Evolutionary conservation across 495 filamentous ascomycete genomes (phyloP).

Genomic region (Penicillium flavigenum): DNA sequence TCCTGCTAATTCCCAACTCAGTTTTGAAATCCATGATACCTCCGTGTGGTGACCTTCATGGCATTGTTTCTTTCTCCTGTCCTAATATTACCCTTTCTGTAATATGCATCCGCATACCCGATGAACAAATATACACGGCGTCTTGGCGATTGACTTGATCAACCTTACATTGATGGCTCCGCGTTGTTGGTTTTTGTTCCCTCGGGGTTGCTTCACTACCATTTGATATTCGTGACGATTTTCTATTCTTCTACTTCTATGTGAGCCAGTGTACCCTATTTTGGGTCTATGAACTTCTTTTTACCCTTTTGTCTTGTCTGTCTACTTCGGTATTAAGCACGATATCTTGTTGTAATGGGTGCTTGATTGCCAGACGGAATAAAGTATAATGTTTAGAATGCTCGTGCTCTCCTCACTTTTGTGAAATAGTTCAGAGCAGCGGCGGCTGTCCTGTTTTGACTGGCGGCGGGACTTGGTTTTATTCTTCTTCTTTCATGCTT

Average conservation of each 20-base stretch:
- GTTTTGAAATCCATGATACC: conserved; percentile 8
- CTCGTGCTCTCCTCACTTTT: not conserved
- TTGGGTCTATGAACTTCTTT: not conserved
- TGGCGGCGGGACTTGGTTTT: not conserved
- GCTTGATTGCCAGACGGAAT: not conserved
- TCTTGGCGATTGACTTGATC: conserved; percentile 15
- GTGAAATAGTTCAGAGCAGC: not conserved
- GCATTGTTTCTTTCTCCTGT: conserved; percentile 4
- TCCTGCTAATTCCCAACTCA: conserved; percentile 35
- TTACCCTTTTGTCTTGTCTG: not conserved
- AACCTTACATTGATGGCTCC: conserved; percentile 9
- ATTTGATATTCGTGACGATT: not conserved
- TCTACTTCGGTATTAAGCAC: not conserved
- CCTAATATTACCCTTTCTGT: conserved; percentile 12
- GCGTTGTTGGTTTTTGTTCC: conserved; percentile 2
- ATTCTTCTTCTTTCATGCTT: not conserved
- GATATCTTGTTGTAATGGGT: not conserved
- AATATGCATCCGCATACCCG: conserved; percentile 18
- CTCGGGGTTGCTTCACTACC: not conserved
- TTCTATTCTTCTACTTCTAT: not conserved
- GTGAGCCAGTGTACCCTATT: not conserved
- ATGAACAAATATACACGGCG: conserved; percentile 16
- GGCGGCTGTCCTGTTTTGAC: not conserved
- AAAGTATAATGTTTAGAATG: not conserved
- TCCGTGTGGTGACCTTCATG: not conserved